These are phyloP conservation scores for Wickerhamiella vanderwaltii DNA, from an alignment of 805 yeast species.

Conservation along the genomic window DNA sequence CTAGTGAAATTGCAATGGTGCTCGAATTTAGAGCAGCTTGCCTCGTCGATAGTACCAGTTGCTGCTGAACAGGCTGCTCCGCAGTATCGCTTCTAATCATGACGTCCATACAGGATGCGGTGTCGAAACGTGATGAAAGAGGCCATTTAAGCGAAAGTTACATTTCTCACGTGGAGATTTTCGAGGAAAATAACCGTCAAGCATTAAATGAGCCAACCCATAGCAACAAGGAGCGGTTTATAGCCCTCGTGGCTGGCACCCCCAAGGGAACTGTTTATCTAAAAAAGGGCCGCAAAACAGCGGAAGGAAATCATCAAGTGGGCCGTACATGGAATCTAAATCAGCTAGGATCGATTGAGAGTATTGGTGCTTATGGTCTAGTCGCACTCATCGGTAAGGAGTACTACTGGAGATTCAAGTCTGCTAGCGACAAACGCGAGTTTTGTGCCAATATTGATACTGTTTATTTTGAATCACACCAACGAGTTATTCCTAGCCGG, in stretches of 20 bases:
- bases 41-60: too few species aligned
- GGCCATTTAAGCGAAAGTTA: background rate
- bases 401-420: conserved; percentile 70
- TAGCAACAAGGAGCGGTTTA: conserved; percentile 11
- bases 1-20: too few species aligned
- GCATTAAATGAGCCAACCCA: background rate
- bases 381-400: conserved; percentile 54
- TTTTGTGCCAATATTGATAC: conserved; percentile 44
- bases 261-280: conserved; percentile 35
- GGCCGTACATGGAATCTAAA: conserved; percentile 87
- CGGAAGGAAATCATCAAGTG: conserved; percentile 65
- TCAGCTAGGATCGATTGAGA: conserved; percentile 47
- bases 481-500: conserved; percentile 43
- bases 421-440: conserved; percentile 45
- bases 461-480: conserved; percentile 42
- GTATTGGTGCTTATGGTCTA: conserved; percentile 34
- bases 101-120: conserved; percentile 8
- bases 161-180: background rate
- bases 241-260: conserved; percentile 15
- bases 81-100: too few species aligned
- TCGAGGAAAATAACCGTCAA: background rate
- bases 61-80: too few species aligned
- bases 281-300: conserved; percentile 76
- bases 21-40: too few species aligned
- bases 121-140: conserved; percentile 6